These are phyloP conservation scores for Flaveria robusta DNA, from an alignment of 129 eudicot species.

Conservation along the genomic window DNA sequence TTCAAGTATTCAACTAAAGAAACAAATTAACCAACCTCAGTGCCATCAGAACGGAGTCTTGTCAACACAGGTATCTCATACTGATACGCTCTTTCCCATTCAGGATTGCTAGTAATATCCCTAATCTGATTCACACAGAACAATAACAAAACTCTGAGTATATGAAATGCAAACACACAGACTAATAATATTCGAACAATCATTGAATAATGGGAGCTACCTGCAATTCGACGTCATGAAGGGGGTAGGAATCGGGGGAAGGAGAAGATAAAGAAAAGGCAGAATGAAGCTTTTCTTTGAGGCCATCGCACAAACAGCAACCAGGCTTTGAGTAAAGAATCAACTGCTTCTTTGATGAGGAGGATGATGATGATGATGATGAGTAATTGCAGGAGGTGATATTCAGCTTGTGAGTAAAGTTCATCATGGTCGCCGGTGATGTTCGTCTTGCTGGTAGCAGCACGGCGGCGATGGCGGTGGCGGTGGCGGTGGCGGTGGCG, in stretches of 20 bases:
- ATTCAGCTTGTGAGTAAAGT: constrained; percentile 11
- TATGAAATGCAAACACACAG: background rate
- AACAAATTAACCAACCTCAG: constrained; percentile 55
- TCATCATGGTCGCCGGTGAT: constrained; percentile 21
- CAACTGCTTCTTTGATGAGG: constrained; percentile 46
- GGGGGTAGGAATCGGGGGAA: constrained; percentile 43
- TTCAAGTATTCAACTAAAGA: too few relatives aligned
- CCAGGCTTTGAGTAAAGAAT: constrained; percentile 95
- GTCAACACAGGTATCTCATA: constrained; percentile 91
- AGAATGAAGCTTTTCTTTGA: constrained; percentile 79
- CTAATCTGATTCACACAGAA: constrained; percentile 49
- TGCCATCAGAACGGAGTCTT: constrained; percentile 73
- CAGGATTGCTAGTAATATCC: constrained; percentile 86
- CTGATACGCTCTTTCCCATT: constrained; percentile 89
- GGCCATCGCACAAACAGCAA: constrained; percentile 98
- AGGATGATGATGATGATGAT: constrained; percentile 34
- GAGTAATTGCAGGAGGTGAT: constrained; percentile 27
- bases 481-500: too few relatives aligned
- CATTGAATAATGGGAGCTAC: constrained; percentile 26
- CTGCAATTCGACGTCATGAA: constrained; percentile 69
- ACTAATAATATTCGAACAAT: background rate
- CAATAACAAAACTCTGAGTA: too few relatives aligned
- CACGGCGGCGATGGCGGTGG: background rate
- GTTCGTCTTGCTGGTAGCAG: constrained; percentile 13
- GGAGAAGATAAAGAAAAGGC: constrained; percentile 65